These are phyloP conservation scores for Auriscalpium orientale DNA, from an alignment of 768 basidiomycete species.

Conservation along the genomic window DNA sequence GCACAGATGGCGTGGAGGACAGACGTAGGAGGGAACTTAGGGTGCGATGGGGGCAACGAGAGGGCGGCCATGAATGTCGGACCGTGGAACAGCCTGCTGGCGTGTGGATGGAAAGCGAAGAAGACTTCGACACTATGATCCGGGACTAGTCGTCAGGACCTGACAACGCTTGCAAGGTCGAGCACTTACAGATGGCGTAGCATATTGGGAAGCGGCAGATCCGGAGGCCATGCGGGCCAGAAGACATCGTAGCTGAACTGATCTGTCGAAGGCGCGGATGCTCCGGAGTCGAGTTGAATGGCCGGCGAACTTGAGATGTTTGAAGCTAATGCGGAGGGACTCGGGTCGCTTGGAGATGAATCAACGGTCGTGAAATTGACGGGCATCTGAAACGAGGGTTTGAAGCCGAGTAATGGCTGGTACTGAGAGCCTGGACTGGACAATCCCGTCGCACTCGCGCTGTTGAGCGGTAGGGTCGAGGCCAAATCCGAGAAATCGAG, in stretches of 20 bases:
- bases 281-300: neutral
- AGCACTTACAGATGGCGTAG: constrained; percentile 55
- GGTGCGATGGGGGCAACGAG: constrained; percentile 55
- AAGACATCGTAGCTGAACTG: constrained; percentile 8
- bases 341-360: neutral
- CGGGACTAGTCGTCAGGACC: neutral
- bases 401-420: neutral
- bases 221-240: constrained; percentile 42
- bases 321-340: neutral
- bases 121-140: constrained; percentile 63
- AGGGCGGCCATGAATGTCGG: constrained; percentile 59
- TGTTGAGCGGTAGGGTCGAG: too few relatives aligned
- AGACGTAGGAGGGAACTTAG: constrained; percentile 63
- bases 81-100: constrained; percentile 60
- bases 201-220: constrained; percentile 54
- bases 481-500: too few relatives aligned
- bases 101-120: constrained; percentile 71
- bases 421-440: neutral
- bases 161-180: neutral
- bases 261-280: neutral
- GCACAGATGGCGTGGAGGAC: constrained; percentile 87
- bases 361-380: neutral
- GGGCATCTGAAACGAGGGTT: neutral
- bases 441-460: neutral
- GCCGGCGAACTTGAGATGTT: neutral